Base-by-base conservation (phyloP, 2,329 filamentous ascomycete species). In the Cyclaneusma minus region DNA sequence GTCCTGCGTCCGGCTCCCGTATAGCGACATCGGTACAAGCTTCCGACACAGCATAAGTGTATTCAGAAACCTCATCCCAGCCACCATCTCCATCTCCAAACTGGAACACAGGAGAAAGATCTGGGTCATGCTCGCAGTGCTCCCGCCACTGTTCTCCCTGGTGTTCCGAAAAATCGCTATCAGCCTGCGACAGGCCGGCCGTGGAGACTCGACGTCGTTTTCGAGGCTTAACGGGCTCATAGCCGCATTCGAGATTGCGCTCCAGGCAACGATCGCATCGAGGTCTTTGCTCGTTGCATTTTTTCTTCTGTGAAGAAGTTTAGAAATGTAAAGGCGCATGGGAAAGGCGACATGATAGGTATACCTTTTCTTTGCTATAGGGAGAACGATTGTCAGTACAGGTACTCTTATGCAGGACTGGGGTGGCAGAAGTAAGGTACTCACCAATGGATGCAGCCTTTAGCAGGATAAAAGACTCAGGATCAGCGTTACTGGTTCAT, bases 401-500 rank as follows among this genome's bases (percentile, higher is more conserved):
- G n/a, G n/a, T n/a, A 25, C 42, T 36, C 42, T 36, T 29, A 31
- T 18, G n/a, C 4, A 20, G 12, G 9, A 9, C 22, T 5, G 9
- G 11, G 3, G 6, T 5, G 7, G 16, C 12, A 24, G 16, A 20
- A 18, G 12, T 7, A 21, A 15, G 3, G 22, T 8, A 33, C 43
- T 41, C 30, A 48, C 44, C 44, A 48, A 22, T 39, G 36, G 35
- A 48, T 40, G 27, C 44, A 48, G 7, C 44, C 44, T 45, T 33
- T 27, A 26, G 11, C 10, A 18, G 14, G 19, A 17, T 16, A 7
- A 20, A 4, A 11, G 21, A 13, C 21, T 43, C 28, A 41, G 40
- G 27, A 27, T 27, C n/a, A 7, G 4, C 21, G 12, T 25, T 31
- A 14, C n/a, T n/a, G n/a, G n/a, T n/a, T n/a, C n/a, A n/a, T n/a